These are phyloP conservation scores for Penicillium antarcticum DNA, from an alignment of 495 filamentous ascomycete genomes.

Conservation along the genomic window DNA sequence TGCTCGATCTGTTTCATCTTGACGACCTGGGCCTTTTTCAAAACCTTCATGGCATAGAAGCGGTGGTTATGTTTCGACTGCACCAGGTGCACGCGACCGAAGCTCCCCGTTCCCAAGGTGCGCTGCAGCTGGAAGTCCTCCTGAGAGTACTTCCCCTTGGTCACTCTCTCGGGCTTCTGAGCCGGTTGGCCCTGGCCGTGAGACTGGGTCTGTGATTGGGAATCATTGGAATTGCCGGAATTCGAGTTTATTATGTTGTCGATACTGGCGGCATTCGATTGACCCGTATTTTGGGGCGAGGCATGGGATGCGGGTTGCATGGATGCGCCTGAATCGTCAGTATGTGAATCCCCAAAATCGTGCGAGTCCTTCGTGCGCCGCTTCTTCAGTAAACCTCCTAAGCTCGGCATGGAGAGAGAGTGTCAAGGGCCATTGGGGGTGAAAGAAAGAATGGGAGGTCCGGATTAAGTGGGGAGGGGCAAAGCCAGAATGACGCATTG, in stretches of 20 bases:
- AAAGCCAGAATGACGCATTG: conserved; percentile 31
- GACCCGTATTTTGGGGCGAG: conserved; percentile 29
- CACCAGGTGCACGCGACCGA: conserved; percentile 92
- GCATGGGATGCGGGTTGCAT: conserved; percentile 40
- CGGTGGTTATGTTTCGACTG: conserved; percentile 96
- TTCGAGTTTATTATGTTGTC: conserved; percentile 37
- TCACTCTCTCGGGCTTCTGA: conserved; percentile 54
- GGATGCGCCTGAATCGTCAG: conserved; percentile 35
- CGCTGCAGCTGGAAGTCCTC: conserved; percentile 82
- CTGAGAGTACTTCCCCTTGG: conserved; percentile 97
- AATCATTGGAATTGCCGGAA: conserved; percentile 18
- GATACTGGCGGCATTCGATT: conserved; percentile 41
- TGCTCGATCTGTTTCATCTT: conserved; percentile 99
- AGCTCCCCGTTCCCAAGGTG: conserved; percentile 93
- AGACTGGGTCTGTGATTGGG: conserved; percentile 12
- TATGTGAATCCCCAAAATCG: conserved; percentile 45
- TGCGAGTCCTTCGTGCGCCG: conserved; percentile 85
- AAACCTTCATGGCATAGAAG: conserved; percentile 95
- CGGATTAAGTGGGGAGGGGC: conserved; percentile 26
- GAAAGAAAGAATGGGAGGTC: conserved; percentile 11
- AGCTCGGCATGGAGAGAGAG: conserved; percentile 42
- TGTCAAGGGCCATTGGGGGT: conserved; percentile 1
- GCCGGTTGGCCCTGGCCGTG: conserved; percentile 8
- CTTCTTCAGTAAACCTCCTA: conserved; percentile 88
- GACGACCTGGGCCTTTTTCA: conserved; percentile 97